A percentile compares a stretch with the other conserved stretches of the same genome.
Evolutionary conservation across 345 rosid species (phyloP).

Genomic region (Linum lewisii): DNA sequence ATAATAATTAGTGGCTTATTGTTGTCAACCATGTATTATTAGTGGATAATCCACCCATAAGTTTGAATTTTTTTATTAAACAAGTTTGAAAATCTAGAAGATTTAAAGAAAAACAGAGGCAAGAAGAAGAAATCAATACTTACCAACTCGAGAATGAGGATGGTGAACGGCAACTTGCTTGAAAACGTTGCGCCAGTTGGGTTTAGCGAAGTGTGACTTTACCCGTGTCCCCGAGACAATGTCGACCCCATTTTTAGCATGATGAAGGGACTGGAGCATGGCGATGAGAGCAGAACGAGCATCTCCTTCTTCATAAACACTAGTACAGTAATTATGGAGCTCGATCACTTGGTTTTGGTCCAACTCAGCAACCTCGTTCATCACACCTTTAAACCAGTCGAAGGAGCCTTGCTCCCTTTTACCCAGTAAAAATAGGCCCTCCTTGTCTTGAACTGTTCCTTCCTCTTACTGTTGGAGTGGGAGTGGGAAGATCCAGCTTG

Average conservation of each 20-base stretch:
- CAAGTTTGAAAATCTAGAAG: too few relatives aligned
- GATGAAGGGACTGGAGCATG: neutral
- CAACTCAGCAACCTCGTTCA: neutral
- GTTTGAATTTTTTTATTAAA: too few relatives aligned
- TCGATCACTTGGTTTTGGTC: neutral
- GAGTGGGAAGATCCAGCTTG: too few relatives aligned
- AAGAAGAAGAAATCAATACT: too few relatives aligned
- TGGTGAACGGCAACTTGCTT: too few relatives aligned
- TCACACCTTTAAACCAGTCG: neutral
- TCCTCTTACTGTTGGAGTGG: neutral
- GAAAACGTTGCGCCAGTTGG: too few relatives aligned
- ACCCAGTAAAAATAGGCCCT: neutral
- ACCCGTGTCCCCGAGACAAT: neutral
- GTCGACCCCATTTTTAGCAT: neutral
- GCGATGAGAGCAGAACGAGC: neutral
- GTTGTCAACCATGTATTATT: too few relatives aligned
- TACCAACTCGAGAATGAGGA: too few relatives aligned
- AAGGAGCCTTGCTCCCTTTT: neutral
- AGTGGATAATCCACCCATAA: too few relatives aligned
- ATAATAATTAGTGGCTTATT: too few relatives aligned
- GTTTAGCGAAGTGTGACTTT: too few relatives aligned
- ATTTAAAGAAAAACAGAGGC: too few relatives aligned
- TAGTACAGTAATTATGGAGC: neutral
- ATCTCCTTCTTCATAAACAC: neutral
- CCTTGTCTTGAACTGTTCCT: neutral